These are phyloP conservation scores for Curvularia verruculosa DNA, from an alignment of 2,329 filamentous ascomycete species.

Conservation along the genomic window DNA sequence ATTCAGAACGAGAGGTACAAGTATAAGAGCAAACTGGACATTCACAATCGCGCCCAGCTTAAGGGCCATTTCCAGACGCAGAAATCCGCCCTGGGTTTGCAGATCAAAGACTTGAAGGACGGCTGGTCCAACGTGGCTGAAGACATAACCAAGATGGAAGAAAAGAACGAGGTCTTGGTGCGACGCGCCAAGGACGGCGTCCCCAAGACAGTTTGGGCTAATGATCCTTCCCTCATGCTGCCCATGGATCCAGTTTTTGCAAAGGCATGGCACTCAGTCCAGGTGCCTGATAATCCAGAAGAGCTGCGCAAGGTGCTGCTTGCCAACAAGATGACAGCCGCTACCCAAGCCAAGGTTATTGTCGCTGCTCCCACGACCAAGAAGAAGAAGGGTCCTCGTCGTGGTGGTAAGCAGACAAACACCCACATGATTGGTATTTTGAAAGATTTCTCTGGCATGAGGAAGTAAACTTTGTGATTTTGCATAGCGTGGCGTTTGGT, in stretches of 20 bases:
- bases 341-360: slow-evolving; percentile 76
- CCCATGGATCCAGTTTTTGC: slow-evolving; percentile 82
- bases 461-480: slow-evolving; percentile 37
- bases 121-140: slow-evolving; percentile 88
- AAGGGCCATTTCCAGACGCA: slow-evolving; percentile 81
- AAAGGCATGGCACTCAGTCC: slow-evolving; percentile 79
- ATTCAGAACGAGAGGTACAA: slow-evolving; percentile 70
- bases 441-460: slow-evolving; percentile 69
- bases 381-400: slow-evolving; percentile 75
- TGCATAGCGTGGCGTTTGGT: slow-evolving; percentile 45
- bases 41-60: slow-evolving; percentile 77
- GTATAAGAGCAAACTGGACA: slow-evolving; percentile 83
- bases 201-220: slow-evolving; percentile 80
- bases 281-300: slow-evolving; percentile 72
- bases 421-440: slow-evolving; percentile 83
- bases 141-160: slow-evolving; percentile 78
- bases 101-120: slow-evolving; percentile 91
- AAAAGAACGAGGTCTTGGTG: slow-evolving; percentile 79
- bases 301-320: slow-evolving; percentile 79
- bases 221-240: slow-evolving; percentile 79
- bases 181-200: slow-evolving; percentile 89
- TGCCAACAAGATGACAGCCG: slow-evolving; percentile 80
- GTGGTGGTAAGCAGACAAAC: slow-evolving; percentile 82
- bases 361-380: slow-evolving; percentile 66
- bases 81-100: slow-evolving; percentile 78